phyloP scores from a whole-genome alignment of 73 alveolate species.

The Blepharisma stoltei region DNA sequence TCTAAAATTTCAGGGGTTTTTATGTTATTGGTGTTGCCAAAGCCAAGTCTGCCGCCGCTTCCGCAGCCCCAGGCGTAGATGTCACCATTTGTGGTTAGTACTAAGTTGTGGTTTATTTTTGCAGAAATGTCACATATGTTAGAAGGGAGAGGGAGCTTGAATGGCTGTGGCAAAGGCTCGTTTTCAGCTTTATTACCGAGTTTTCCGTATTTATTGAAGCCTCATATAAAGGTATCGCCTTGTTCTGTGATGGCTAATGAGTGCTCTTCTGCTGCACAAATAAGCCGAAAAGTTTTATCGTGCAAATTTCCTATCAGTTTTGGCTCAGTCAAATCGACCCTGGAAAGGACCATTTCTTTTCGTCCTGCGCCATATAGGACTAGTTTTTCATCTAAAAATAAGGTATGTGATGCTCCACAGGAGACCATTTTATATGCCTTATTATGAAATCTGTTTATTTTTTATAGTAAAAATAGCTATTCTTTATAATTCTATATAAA shows the following conservation, averaged over 20 bases:
- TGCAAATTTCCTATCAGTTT: not conserved
- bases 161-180: not conserved
- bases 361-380: not conserved
- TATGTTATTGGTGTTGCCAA: constrained; percentile 21
- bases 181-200: constrained; percentile 22
- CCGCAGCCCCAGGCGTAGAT: constrained; percentile 57
- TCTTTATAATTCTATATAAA: too few species aligned
- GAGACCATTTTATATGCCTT: constrained; percentile 75
- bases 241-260: constrained; percentile 46
- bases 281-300: not conserved
- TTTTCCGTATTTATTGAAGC: constrained; percentile 16
- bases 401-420: constrained; percentile 67
- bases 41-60: constrained; percentile 66
- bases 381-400: not conserved
- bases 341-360: not conserved
- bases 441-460: too few species aligned
- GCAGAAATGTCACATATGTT: constrained; percentile 37
- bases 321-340: not conserved
- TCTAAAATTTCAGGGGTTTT: constrained; percentile 29
- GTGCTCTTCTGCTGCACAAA: constrained; percentile 79
- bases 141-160: not conserved
- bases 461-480: too few species aligned
- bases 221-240: constrained; percentile 21
- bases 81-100: constrained; percentile 49
- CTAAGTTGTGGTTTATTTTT: constrained; percentile 57